Percentiles rank a stretch among this genome's conserved stretches.
Conservation (phyloP, 169 alveolate species). For the Amoebophrya sp. region DNA sequence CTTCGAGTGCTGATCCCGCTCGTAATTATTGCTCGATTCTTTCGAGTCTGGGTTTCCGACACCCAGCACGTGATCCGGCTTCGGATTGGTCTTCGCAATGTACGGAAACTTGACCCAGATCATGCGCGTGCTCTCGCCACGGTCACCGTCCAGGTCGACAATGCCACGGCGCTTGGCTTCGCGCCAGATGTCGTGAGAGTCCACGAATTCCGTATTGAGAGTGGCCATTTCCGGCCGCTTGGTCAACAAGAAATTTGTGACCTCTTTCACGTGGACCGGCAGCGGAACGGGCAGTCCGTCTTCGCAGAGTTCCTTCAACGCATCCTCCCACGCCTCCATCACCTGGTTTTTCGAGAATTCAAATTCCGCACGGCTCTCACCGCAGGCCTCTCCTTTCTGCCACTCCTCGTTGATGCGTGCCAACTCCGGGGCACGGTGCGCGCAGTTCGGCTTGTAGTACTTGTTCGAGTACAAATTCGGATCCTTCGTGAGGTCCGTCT, state of each 20-base stretch:
- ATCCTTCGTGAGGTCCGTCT: neutral
- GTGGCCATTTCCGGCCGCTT: neutral
- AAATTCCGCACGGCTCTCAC: neutral
- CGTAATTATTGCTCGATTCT: neutral
- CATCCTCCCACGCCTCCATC: neutral
- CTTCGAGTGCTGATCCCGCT: neutral
- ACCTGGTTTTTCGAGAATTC: neutral
- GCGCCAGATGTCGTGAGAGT: neutral
- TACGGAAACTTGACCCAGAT: neutral
- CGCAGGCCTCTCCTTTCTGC: neutral
- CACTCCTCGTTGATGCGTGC: neutral
- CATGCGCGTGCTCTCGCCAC: no score
- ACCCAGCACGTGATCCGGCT: neutral
- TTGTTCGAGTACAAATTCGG: neutral
- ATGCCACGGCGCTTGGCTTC: neutral
- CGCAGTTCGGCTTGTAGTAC: neutral
- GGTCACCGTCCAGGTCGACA: neutral
- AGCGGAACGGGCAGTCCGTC: conserved; percentile 2
- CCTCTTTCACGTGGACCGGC: neutral
- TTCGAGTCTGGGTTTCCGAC: neutral
- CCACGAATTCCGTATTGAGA: neutral
- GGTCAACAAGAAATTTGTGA: neutral
- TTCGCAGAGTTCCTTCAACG: neutral
- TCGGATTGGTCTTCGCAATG: neutral
- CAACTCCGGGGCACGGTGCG: neutral